Evolutionary conservation across 345 rosid species (phyloP), one percentile per base, ranked within the genome.

Genomic region (Murraya paniculata): DNA sequence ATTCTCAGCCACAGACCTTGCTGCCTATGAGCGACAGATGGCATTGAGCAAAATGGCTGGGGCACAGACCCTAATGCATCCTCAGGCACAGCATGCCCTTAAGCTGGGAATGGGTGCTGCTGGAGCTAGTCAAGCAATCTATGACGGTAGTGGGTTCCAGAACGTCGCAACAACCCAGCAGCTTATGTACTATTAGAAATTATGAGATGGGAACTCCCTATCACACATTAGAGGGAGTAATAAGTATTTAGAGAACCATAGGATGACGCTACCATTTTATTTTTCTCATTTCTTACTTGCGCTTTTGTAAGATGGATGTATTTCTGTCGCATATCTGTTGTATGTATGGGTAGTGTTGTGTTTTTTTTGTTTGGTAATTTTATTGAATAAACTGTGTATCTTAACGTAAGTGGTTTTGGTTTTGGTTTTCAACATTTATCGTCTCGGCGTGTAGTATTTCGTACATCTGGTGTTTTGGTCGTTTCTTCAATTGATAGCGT

Each of bases 121-220:
- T 38, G 93, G 91, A 70, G 88, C 89, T 59, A 90, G 89, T 83
- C 98, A 91, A 62, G 92, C 90, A 11, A 90, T 92, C 76, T 92
- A 93, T 8, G 97, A 95, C 13, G 90, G 57, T 5, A 19, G 95
- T 28, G 95, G 95, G 56, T 93, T 82, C 90, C 98, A 88, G 83
- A 92, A 82, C 70, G 88, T 88, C 13, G 91, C 93, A 19, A 86
- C 93, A 18, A 86, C 92, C 53, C 98, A 90, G 89, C 98, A 92
- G 82, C 91, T 95, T 72, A 89, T 92, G 93, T 95, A 95, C 82
- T 93, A 90, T 77, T 92, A 89, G 90, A 85, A 85, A 86, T 82
- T 67, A 59, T 16, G 60, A 62, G 60, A 69, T 81, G 18, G 25
- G 7, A 3, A 5, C 64, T 39, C 55, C 38, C 33, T 4, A 16